A percentile compares a stretch with the other conserved stretches of the same genome.
Evolutionary conservation across 768 basidiomycete species (phyloP).

Genomic region (Lyophyllum decastes): DNA sequence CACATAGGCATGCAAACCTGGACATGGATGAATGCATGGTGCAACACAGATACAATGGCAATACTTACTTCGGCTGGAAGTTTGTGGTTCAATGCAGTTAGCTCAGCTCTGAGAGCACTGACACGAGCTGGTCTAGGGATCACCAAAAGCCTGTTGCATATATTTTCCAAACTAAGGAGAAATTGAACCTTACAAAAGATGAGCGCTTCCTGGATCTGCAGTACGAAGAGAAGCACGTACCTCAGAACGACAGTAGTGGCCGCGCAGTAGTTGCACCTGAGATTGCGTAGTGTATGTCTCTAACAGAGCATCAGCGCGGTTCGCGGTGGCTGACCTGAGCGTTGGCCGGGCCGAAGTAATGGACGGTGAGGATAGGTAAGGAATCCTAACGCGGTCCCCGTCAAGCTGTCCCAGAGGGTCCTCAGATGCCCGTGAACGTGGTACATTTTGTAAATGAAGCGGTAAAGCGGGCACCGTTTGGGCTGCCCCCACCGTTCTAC

Average conservation of each 20-base stretch:
- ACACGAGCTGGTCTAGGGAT: constrained; percentile 94
- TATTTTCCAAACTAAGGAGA: constrained; percentile 84
- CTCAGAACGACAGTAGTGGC: constrained; percentile 88
- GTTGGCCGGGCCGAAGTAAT: constrained; percentile 51
- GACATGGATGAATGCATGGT: background rate
- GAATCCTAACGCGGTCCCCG: constrained; percentile 39
- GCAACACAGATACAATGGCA: background rate
- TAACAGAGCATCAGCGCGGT: constrained; percentile 57
- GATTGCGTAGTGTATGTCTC: constrained; percentile 66
- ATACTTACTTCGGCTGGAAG: constrained; percentile 88
- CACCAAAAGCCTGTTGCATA: constrained; percentile 88
- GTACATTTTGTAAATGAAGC: constrained; percentile 54
- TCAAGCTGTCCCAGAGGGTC: constrained; percentile 78
- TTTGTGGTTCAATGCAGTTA: constrained; percentile 94
- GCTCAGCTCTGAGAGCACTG: constrained; percentile 93
- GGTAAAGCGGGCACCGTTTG: constrained; percentile 78
- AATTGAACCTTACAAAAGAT: constrained; percentile 68
- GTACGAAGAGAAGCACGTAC: constrained; percentile 39
- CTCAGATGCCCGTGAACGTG: constrained; percentile 60
- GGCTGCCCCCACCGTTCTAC: constrained; percentile 60
- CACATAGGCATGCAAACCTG: constrained; percentile 90
- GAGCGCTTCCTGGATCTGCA: constrained; percentile 9
- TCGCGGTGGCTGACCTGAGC: constrained; percentile 43
- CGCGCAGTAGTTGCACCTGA: constrained; percentile 74
- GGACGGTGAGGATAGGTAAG: constrained; percentile 75